Base-by-base conservation (phyloP, 768 basidiomycete genomes). In the Suillus americanus region DNA sequence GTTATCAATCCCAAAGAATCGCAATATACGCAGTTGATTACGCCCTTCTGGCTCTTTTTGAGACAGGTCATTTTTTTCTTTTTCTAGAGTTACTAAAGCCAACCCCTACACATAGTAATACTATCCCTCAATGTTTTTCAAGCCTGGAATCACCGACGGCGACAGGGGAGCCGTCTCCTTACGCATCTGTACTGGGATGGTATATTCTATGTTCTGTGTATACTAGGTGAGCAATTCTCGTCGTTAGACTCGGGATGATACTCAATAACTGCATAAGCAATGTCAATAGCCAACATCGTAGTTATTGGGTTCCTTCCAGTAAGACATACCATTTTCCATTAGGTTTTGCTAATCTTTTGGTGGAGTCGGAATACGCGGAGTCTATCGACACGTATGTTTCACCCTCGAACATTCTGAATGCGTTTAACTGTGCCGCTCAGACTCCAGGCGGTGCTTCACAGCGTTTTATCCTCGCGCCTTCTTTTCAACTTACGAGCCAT, bases 401-500 rank as follows among this genome's bases (percentile, higher is more conserved):
- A 54, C 10, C 18, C 10, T 20, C 12, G 20, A 54, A 20, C 20
- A 33, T 33, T 3, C 20, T n/a, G 53, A 53, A n/a, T 12, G 30
- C 2, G 10, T 54, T 33, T 33, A 30, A 33, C 25, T 50, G 16
- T 25, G 25, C 4, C 20, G 10, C 28, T 18, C 51, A 53, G 51
- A 30, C 51, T 53, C 2, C 28, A 53, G 30, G 8, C 16, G 28
- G 51, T 53, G 16, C 3, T 53, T 33, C 51, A 53, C 18, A 54
- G 53, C 12, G 53, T 54, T 23, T 37, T 40, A 57, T 40, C 56
- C 25, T 40, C 56, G 10, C 53, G 12, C 12, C 53, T 54, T 35
- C 20, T 54, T 54, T 54, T 54, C 53, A 54, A 54, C 53, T 33
- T 35, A 35, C 30, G 53, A 54, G 53, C 53, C 20, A 54, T 54